phyloP scores from a whole-genome alignment of 2,329 filamentous ascomycete genomes.

The Penicillium sp. region DNA sequence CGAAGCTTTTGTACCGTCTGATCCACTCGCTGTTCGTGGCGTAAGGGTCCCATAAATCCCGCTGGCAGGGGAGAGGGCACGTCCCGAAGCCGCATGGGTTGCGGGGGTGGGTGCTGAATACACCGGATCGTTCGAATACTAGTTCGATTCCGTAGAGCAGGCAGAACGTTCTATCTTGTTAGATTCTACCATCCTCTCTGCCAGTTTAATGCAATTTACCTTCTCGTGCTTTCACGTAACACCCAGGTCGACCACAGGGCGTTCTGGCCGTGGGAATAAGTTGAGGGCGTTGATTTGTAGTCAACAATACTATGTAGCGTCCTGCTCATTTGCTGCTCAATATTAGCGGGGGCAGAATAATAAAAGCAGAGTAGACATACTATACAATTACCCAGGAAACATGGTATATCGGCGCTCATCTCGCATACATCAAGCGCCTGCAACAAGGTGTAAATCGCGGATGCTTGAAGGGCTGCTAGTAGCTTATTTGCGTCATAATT shows the following conservation, averaged over 20 bases:
- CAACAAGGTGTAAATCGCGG: not conserved
- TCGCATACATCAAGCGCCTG: not conserved
- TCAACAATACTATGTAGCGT: not conserved
- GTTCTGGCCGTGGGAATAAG: not conserved
- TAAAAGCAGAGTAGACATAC: not conserved
- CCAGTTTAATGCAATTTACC: not conserved
- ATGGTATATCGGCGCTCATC: not conserved
- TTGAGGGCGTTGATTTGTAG: not conserved
- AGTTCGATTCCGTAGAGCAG: slow-evolving; percentile 1
- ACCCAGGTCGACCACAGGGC: not conserved
- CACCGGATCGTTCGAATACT: not conserved
- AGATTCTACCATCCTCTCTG: too few species aligned
- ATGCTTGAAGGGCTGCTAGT: slow-evolving; percentile 2
- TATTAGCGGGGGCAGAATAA: not conserved
- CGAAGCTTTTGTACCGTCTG: not conserved
- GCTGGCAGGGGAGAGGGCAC: not conserved
- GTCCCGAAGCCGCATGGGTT: not conserved
- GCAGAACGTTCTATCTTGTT: slow-evolving; percentile 4
- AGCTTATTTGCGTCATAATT: slow-evolving; percentile 2
- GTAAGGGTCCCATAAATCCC: not conserved
- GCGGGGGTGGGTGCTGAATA: not conserved
- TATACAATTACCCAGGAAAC: not conserved
- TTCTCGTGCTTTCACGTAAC: not conserved
- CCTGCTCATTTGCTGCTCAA: not conserved
- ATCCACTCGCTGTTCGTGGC: slow-evolving; percentile 1